Percentiles rank a stretch among this genome's conserved stretches.
Evolutionary conservation across 306 rosid species (phyloP).

Genomic region (Glycine tomentella): DNA sequence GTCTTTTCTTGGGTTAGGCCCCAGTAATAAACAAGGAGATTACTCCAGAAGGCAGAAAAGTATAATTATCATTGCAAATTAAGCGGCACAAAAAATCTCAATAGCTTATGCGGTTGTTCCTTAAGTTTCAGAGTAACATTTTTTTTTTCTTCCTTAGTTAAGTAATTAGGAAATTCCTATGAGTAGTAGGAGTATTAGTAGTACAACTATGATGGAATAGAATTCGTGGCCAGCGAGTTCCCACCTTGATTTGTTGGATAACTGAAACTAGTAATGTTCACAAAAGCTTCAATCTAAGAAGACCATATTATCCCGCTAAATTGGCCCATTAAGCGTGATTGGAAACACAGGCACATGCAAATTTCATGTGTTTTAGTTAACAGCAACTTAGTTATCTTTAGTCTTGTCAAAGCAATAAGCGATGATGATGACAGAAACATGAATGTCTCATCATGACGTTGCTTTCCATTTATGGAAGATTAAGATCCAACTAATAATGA

Average conservation of each 20-base stretch:
- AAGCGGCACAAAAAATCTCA: background rate
- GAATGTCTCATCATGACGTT: constrained; percentile 64
- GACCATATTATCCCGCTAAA: constrained; percentile 64
- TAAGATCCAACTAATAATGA: constrained; percentile 59
- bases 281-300: constrained; percentile 57
- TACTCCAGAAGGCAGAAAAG: constrained; percentile 19
- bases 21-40: constrained; percentile 25
- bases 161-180: constrained; percentile 34
- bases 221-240: constrained; percentile 50
- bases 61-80: constrained; percentile 16
- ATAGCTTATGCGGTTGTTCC: background rate
- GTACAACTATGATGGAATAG: constrained; percentile 48
- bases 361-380: constrained; percentile 63
- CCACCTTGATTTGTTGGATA: constrained; percentile 65
- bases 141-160: constrained; percentile 8
- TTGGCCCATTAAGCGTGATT: constrained; percentile 66
- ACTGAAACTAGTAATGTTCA: constrained; percentile 45
- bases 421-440: constrained; percentile 63
- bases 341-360: constrained; percentile 91
- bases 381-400: constrained; percentile 63
- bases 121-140: constrained; percentile 18
- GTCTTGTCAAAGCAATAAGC: constrained; percentile 58
- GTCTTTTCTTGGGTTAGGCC: constrained; percentile 30
- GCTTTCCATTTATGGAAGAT: constrained; percentile 66
- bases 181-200: background rate